Evolutionary conservation across 2,329 filamentous ascomycete genomes (phyloP), one percentile per base, ranked within the genome.

Genomic region (Xylariaceae sp.): DNA sequence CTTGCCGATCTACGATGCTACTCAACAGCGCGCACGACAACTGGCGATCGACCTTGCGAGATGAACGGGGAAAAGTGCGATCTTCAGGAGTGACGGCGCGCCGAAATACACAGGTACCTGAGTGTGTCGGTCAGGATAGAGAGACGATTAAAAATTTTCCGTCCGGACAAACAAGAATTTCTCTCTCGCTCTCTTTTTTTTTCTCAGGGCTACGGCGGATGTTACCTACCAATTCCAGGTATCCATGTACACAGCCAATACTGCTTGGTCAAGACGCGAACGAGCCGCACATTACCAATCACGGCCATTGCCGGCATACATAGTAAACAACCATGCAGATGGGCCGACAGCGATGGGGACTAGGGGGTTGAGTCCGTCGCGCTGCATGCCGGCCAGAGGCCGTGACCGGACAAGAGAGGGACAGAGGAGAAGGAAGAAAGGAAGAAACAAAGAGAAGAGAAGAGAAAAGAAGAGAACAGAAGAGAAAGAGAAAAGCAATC

Each of bases 131-230:
- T 30, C 39, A 51, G 34, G 44, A 44, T 22, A 21, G 12, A 21
- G 19, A 34, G 32, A 34, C 13, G 22, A 51, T 56, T 39, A 21
- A 36, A 34, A 50, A 47, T 37, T 43, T 48, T 19, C 7, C 29
- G 36, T n/a, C n/a, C 41, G n/a, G 15, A 22, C 12, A 52, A 2
- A 32, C 32, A 37, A 21, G 22, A 22, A 45, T 21, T 26, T 46
- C 46, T 48, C 54, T 40, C 46, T 43, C 26, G 44, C 21, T n/a
- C 43, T 36, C 32, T 42, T n/a, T 49, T 34, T 47, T 53, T 59
- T 55, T 51, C 26, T 50, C 42, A 47, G 39, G 57, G 57, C 57
- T 60, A 58, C 50, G 55, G 57, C 57, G 57, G 57, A 58, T 60
- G 57, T 54, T 26, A 58, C 57, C 50, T 54, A 32, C 51, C 53